Base-by-base conservation (phyloP, 768 basidiomycete genomes). In the Xanthoconium stramineum region DNA sequence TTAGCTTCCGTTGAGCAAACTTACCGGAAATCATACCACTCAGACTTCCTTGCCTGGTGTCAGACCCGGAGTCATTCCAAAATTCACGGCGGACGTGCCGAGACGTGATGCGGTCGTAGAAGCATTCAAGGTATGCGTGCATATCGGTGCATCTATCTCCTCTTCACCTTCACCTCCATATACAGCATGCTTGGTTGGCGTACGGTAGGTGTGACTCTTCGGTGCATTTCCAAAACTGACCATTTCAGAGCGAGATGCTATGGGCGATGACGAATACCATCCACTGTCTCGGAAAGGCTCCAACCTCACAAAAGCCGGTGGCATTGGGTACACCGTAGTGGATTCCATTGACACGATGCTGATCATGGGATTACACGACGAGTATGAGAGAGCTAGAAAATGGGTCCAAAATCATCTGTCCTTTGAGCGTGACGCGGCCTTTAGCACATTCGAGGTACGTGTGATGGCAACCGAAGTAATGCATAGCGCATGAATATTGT, bases 191-290 rank as follows among this genome's bases (percentile, higher is more conserved):
- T 24, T 95, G 92, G 91, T 69, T 64, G 56, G 88, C 91, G 30
- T 95, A 95, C 66, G 91, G 91, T 91, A 58, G 29, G 62, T 14
- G 51, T 76, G 71, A 56, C 19, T 8, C n/a, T 45, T 8, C 47
- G 35, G 19, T 50, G 9, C 39, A 13, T 47, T 50, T 50, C 47
- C 51, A 47, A 55, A 50, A 53, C 32, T 69, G 49, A 64, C 47
- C 47, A 11, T 48, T 30, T 43, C 74, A 94, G 93, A 94, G 74
- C 75, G 83, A 45, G 85, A 97, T 68, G 94, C 94, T 2, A 94
- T 92, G 84, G 94, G 94, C 2, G 80, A 80, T 53, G 94, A 97
- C 74, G 91, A 96, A 70, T 97, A 93, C 65, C 92, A 96, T 65
- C 94, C 95, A 0, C 79, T 98, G 24, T 80, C 80, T 50, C 78